Evolutionary conservation across 2,329 filamentous ascomycete species (phyloP), one percentile per base, ranked within the genome.

Genomic region (Diatrype stigma): DNA sequence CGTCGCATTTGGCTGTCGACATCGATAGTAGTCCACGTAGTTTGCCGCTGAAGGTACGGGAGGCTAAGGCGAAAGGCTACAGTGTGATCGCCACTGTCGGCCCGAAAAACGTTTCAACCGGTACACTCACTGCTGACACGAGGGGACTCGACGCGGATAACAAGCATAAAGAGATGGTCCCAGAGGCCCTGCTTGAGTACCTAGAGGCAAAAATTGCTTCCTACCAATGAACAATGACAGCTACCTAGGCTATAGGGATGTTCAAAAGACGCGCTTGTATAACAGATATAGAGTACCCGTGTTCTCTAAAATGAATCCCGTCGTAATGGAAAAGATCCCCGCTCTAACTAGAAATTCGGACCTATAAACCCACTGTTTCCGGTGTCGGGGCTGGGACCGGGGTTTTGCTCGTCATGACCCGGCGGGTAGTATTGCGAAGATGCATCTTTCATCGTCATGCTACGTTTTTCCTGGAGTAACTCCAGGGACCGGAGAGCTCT

Each of bases 11-110:
- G 42, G 73, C 80, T 14, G 81, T 95, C 30, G 88, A 93, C 53
- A 66, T 91, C 16, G 89, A 94, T 61, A 76, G 73, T 32, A 85
- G 80, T 48, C 72, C 77, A 14, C 78, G 83, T 47, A 76, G 80
- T 1, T 67, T 95, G 8, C 76, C 78, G 2, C 81, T 84, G 63
- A 95, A 94, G 68, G 78, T 90, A 21, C 77, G 78, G 30, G 82
- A 88, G 63, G 90, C 90, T n/a, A 85, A 81, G 56, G 65, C 70
- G 45, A 86, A 84, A 68, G 85, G 85, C 38, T 94, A 92, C 65
- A 84, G 87, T 48, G 74, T 89, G 50, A 82, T 94, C 48, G 77
- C 90, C 30, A 83, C 91, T 1, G 74, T 94, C 11, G 91, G 91
- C 1, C 74, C 82, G 28, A 77, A 77, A 50, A 84, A 92, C 58